Evolutionary conservation across 1,284 basidiomycete genomes (phyloP).

Genomic region (Tylopilus orsonianus): DNA sequence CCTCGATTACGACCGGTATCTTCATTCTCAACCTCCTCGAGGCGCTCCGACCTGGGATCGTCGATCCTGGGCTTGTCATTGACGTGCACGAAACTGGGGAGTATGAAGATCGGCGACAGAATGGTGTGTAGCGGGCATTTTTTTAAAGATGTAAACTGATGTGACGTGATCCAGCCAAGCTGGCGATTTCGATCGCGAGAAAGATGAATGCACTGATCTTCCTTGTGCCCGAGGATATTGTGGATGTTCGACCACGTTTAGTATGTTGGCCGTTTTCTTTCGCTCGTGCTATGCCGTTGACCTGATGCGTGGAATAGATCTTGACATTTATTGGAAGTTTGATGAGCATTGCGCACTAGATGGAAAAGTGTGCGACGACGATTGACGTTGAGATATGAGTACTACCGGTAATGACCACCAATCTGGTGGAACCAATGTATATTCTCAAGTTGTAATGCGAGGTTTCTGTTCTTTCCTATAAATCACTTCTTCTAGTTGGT

Average conservation of each 20-base stretch:
- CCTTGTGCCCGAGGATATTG: constrained; percentile 95
- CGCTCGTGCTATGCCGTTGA: not conserved
- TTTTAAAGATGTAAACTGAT: too few species aligned
- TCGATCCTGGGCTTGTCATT: constrained; percentile 85
- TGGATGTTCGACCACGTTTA: constrained; percentile 82
- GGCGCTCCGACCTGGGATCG: constrained; percentile 89
- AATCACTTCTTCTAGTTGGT: too few species aligned
- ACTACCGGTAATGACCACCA: not conserved
- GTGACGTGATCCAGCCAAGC: constrained; percentile 67
- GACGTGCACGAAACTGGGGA: constrained; percentile 62
- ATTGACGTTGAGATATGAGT: not conserved
- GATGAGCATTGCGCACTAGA: constrained; percentile 54
- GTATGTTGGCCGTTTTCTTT: constrained; percentile 43
- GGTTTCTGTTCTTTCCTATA: not conserved
- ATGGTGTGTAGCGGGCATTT: constrained; percentile 62
- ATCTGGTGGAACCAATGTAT: not conserved
- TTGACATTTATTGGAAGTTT: constrained; percentile 71
- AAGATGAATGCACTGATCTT: constrained; percentile 98
- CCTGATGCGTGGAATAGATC: constrained; percentile 43
- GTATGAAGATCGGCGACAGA: constrained; percentile 90
- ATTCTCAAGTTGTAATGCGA: constrained; percentile 4
- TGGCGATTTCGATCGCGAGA: constrained; percentile 96
- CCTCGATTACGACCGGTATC: constrained; percentile 83
- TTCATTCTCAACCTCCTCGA: constrained; percentile 96
- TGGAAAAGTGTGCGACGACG: not conserved